Percentiles rank a stretch among this genome's conserved stretches.
Evolutionary conservation across 2,329 filamentous ascomycete species (phyloP).

Genomic region (Talaromyces sp.): DNA sequence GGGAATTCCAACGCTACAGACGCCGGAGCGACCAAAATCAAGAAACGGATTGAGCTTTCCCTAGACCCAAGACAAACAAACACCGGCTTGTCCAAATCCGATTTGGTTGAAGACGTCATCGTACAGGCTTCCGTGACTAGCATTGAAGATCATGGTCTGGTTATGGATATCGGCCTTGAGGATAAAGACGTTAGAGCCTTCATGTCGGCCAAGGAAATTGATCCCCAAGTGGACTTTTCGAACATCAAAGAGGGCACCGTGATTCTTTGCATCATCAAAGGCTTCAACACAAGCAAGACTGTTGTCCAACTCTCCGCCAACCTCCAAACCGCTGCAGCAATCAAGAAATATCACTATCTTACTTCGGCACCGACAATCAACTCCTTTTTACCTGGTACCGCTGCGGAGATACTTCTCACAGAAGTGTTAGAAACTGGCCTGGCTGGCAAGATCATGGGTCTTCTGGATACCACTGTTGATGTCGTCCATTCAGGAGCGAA

Average conservation of each 20-base stretch:
- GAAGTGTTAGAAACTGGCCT: constrained; percentile 71
- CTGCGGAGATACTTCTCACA: constrained; percentile 76
- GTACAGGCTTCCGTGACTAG: constrained; percentile 84
- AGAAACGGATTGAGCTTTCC: constrained; percentile 81
- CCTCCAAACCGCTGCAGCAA: constrained; percentile 61
- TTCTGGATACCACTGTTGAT: constrained; percentile 86
- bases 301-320: constrained; percentile 81
- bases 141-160: constrained; percentile 90
- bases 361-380: constrained; percentile 79
- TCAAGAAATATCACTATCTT: constrained; percentile 61
- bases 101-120: constrained; percentile 68
- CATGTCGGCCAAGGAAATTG: constrained; percentile 76
- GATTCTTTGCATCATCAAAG: constrained; percentile 74
- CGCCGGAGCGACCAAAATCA: constrained; percentile 58
- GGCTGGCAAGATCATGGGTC: constrained; percentile 83
- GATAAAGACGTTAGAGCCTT: constrained; percentile 70
- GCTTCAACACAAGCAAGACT: constrained; percentile 70
- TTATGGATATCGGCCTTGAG: constrained; percentile 84
- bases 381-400: constrained; percentile 85
- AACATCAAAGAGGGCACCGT: constrained; percentile 77
- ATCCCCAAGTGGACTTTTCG: constrained; percentile 57
- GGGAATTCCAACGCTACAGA: constrained; percentile 46
- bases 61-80: constrained; percentile 76
- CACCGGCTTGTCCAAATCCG: constrained; percentile 63
- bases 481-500: constrained; percentile 79